Conservation (phyloP, 768 basidiomycete genomes). For the Tylopilus rubrobrunneus region DNA sequence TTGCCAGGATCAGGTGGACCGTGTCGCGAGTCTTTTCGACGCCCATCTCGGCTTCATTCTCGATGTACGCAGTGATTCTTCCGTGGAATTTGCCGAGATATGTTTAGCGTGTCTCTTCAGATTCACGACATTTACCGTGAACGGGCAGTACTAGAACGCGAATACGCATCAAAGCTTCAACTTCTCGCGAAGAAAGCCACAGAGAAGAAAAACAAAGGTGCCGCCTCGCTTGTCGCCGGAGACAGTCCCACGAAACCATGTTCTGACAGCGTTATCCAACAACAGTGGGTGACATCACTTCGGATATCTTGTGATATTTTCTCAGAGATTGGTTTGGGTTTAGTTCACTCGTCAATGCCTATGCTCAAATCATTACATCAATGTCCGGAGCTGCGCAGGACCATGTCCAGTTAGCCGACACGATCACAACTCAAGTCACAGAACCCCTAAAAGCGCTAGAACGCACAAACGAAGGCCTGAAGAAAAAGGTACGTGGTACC, state of each 20-base stretch:
- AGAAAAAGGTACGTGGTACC: slow-evolving; percentile 53
- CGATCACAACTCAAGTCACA: slow-evolving; percentile 53
- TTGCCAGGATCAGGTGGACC: slow-evolving; percentile 68
- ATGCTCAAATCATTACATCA: slow-evolving; percentile 61
- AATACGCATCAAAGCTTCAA: slow-evolving; percentile 73
- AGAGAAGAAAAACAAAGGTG: slow-evolving; percentile 67
- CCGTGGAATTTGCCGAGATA: not conserved
- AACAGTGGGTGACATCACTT: slow-evolving; percentile 42
- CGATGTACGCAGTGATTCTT: slow-evolving; percentile 47
- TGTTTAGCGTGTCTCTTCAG: slow-evolving; percentile 34
- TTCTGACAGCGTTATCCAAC: slow-evolving; percentile 46
- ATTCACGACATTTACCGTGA: slow-evolving; percentile 71
- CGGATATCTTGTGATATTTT: not conserved
- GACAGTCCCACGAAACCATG: slow-evolving; percentile 62
- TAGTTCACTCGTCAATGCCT: slow-evolving; percentile 74
- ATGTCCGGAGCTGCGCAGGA: slow-evolving; percentile 61
- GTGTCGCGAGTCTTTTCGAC: slow-evolving; percentile 53
- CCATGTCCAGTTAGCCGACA: slow-evolving; percentile 64
- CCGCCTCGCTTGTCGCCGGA: slow-evolving; percentile 55
- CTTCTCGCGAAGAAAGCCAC: slow-evolving; percentile 58
- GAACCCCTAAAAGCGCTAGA: slow-evolving; percentile 61
- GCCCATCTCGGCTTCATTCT: slow-evolving; percentile 59
- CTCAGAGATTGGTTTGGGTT: slow-evolving; percentile 13
- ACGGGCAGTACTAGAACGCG: slow-evolving; percentile 65
- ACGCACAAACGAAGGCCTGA: slow-evolving; percentile 58